These are phyloP conservation scores for Rhizopogon vinicolor DNA, from an alignment of 768 basidiomycete genomes.

Conservation along the genomic window DNA sequence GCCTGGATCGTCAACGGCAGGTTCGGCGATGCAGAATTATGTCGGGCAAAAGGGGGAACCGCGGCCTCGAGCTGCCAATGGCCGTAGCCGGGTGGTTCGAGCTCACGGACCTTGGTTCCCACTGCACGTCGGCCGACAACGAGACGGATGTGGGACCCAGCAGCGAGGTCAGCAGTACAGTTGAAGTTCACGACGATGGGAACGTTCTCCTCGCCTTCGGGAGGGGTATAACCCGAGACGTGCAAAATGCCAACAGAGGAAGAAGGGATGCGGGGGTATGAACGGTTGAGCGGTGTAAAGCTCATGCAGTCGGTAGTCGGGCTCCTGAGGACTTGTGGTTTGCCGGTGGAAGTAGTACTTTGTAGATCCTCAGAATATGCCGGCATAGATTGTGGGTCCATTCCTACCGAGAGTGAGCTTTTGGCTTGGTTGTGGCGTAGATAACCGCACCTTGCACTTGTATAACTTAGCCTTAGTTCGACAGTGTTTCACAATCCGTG, in stretches of 20 bases:
- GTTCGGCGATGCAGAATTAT: constrained; percentile 33
- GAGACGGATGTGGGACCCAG: constrained; percentile 59
- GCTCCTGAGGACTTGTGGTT: not conserved
- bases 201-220: constrained; percentile 58
- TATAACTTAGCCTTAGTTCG: not conserved
- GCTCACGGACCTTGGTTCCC: constrained; percentile 56
- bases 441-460: not conserved
- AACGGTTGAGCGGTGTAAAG: constrained; percentile 3
- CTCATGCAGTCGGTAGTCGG: constrained; percentile 11
- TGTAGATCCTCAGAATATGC: not conserved
- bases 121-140: constrained; percentile 69
- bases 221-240: constrained; percentile 61
- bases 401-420: not conserved
- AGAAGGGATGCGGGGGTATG: constrained; percentile 29
- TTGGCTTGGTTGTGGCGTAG: not conserved
- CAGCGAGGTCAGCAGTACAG: constrained; percentile 17
- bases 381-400: not conserved
- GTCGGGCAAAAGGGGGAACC: constrained; percentile 51
- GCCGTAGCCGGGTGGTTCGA: constrained; percentile 42
- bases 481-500: not conserved
- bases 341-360: not conserved
- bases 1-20: constrained; percentile 61
- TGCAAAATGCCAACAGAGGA: constrained; percentile 53
- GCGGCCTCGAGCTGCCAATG: constrained; percentile 62
- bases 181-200: constrained; percentile 58